Base-by-base conservation (phyloP, 495 filamentous ascomycete genomes). In the Chaetomium tenue region DNA sequence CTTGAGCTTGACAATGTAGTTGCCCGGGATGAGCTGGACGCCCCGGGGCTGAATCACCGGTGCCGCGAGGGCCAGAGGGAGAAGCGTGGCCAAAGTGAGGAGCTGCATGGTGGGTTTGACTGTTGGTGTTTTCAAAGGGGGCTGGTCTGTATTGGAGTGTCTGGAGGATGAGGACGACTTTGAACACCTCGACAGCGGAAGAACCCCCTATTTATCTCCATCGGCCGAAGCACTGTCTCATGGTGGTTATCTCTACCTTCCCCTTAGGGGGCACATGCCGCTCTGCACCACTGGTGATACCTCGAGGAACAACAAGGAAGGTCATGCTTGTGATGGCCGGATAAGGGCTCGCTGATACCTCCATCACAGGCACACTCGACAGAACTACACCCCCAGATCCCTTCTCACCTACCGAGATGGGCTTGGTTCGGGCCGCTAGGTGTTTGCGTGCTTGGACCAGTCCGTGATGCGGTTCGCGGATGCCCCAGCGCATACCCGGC, bases 1-100 rank as follows among this genome's bases (percentile, higher is more conserved):
- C 46, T 82, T 82, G 62, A 85, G 74, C 68, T 84, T 81, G 68
- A 86, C 81, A 44, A 86, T 84, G 72, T 84, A 85, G 57, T 76
- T 78, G 66, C 77, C 76, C 18, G 78, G 74, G 51, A 86, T 71
- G 57, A 81, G 63, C 44, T 77, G 69, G 61, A 56, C 62, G 61
- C 64, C 64, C 60, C 71, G 72, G 9, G 76, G 74, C 64, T 75
- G 70, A 68, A 78, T 62, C n/a, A 80, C 64, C 37, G 76, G 75
- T 46, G 71, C 69, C 42, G 71, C 68, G 48, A 71, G 56, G 15
- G 66, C 66, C 25, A 70, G 61, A 33, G 68, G 66, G 12, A 72
- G 63, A 26, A 71, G 55, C 26, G 68, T 25, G 11, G 64, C 62
- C 46, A 56, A 40, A 44, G 61, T 47, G 57, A 72, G 33, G 63